Conservation (phyloP, 768 basidiomycete genomes). For the Tricholoma saponaceum region DNA sequence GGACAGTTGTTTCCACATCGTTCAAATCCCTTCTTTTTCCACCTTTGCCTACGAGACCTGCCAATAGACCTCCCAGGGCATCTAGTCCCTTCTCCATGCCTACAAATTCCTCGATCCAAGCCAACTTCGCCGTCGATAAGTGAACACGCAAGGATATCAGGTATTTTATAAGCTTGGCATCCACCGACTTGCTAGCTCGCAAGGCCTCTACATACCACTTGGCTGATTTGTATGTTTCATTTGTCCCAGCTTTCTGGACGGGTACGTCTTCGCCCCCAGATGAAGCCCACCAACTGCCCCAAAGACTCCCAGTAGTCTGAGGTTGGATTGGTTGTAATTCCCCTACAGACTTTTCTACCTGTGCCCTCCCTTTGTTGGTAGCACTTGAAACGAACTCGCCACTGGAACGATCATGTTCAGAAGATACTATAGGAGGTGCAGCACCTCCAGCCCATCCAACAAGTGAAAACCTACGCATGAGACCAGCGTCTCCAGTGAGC, state of each 20-base stretch:
- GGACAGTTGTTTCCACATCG: conserved; percentile 63
- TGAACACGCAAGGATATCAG: conserved; percentile 82
- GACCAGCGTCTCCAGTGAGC: conserved; percentile 63
- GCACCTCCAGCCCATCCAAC: conserved; percentile 47
- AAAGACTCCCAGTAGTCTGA: conserved; percentile 73
- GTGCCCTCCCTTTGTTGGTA: conserved; percentile 21
- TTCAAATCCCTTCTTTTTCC: conserved; percentile 56
- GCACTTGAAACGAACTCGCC: conserved; percentile 30
- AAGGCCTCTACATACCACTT: conserved; percentile 64
- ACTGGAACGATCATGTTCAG: conserved; percentile 30
- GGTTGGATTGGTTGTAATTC: conserved; percentile 44
- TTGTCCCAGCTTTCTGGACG: conserved; percentile 23
- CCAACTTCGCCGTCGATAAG: conserved; percentile 74
- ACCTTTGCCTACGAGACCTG: conserved; percentile 59
- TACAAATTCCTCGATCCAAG: conserved; percentile 81
- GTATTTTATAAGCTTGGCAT: conserved; percentile 67
- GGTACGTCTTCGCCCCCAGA: conserved; percentile 49
- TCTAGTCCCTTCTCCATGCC: conserved; percentile 60
- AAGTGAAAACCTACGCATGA: conserved; percentile 67
- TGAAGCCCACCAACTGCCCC: conserved; percentile 74
- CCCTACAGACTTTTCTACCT: conserved; percentile 28
- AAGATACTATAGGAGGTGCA: conserved; percentile 29
- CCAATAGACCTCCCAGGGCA: conserved; percentile 53
- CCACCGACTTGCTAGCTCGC: conserved; percentile 46
- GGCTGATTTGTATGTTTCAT: conserved; percentile 43